Evolutionary conservation across 768 basidiomycete species (phyloP), one percentile per base, ranked within the genome.

Genomic region (Auriscalpium vulgare): DNA sequence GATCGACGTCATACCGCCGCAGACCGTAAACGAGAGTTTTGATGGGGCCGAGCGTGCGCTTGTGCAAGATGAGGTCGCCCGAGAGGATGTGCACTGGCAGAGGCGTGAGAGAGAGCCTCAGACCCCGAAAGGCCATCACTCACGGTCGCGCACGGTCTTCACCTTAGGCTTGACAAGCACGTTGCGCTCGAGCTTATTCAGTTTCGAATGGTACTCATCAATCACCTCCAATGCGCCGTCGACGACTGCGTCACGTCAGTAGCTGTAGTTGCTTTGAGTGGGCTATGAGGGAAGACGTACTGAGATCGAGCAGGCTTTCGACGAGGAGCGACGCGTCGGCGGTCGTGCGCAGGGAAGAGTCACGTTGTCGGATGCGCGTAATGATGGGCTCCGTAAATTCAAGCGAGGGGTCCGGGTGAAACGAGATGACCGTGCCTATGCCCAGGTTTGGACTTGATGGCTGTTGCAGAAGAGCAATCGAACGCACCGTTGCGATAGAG

Each of bases 21-120:
- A 91, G 67, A 10, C 85, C 83, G 60, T 84, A 85, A 23, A 91
- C 74, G 56, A 89, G 71, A 0, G 81, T 79, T 63, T 80, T 85
- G 62, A 91, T 78, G 0, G 88, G 88, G 40, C 83, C 84, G 13
- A 88, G 74, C 3, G 87, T 87, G n/a, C 86, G 79, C 64, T 87
- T 88, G 66, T 86, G 84, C 48, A 88, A 70, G 54, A 83, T 83
- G 5, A 91, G 75, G 61, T 91, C 87, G 13, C 85, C 87, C 44
- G 83, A 84, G 17, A 88, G 75, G 55, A 91, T 86, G 63, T 89
- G 88, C 45, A 91, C 85, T 87, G 57, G 13, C 23, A 38, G 19
- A 43, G 13, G 8, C 6, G 40, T 13, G 4, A 13, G 17, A 17
- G 40, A 13, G 40, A 14, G 40, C 40, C 7, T 43, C 40, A 4